phyloP scores from a whole-genome alignment of 495 filamentous ascomycete species.

The Hypoxylon rickii region DNA sequence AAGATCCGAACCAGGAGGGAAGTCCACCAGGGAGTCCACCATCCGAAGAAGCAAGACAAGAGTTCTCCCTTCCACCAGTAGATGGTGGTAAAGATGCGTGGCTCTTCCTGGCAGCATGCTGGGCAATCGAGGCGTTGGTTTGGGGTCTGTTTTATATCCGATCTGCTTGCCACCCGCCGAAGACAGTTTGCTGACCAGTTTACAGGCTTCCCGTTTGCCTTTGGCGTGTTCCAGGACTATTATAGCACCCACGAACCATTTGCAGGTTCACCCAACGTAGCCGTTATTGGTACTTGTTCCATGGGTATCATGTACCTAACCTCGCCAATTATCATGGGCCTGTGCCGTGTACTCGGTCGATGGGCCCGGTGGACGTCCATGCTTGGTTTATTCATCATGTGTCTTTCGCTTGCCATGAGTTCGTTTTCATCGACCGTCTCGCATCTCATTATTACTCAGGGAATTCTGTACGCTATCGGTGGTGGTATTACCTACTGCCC shows the following conservation, averaged over 20 bases:
- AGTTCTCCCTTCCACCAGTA: conserved; percentile 52
- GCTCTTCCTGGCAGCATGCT: conserved; percentile 60
- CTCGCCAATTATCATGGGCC: conserved; percentile 43
- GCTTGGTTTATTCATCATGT: conserved; percentile 39
- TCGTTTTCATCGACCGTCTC: conserved; percentile 42
- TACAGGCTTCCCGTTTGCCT: conserved; percentile 63
- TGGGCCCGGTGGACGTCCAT: conserved; percentile 38
- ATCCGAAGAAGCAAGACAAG: conserved; percentile 21
- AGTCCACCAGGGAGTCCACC: neutral
- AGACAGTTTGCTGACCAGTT: conserved; percentile 6
- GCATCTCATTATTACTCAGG: conserved; percentile 50
- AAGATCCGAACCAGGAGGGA: neutral
- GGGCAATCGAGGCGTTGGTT: conserved; percentile 60
- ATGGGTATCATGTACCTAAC: conserved; percentile 55
- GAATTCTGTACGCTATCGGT: conserved; percentile 51
- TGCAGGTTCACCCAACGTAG: conserved; percentile 37
- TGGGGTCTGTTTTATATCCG: conserved; percentile 52
- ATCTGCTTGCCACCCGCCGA: neutral
- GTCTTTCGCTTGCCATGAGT: conserved; percentile 42
- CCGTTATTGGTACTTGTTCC: conserved; percentile 37
- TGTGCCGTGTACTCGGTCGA: conserved; percentile 38
- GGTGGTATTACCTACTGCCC: conserved; percentile 49
- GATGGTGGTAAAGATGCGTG: conserved; percentile 64
- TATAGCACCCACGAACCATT: conserved; percentile 56
- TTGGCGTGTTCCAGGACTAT: conserved; percentile 64